Base-by-base conservation (phyloP, 225 moss, liverwort and hornwort species). In the Physcomitrellopsis africana region DNA sequence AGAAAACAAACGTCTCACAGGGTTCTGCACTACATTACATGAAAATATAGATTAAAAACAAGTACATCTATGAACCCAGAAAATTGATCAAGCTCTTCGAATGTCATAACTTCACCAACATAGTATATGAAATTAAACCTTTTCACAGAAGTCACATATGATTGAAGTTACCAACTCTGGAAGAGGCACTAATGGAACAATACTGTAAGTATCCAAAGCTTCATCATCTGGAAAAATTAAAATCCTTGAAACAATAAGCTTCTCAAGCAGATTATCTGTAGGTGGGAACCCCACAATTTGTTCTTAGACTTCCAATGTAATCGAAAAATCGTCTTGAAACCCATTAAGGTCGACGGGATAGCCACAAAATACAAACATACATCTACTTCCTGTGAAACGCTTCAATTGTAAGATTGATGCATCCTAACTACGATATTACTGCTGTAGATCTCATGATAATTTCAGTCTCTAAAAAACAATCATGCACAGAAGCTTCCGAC, bases 11-110 rank as follows among this genome's bases (percentile, higher is more conserved):
- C 15, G 47, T 70, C 44, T 37, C 51, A 48, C 22, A 47, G 24
- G 13, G 44, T 43, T 64, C 81, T 83, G 69, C 81, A 76, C 60
- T 49, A 73, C 41, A 65, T 18, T 10, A 19, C 73, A 62, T 32
- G 13, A 6, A 73, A 59, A 65, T 12, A 70, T 29, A n/a, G 9
- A 29, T 76, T n/a, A 70, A 20, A 26, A 29, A 3, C 11, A 17
- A 51, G 3, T 11, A 67, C 10, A 22, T 9, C 57, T 46, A 59
- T 65, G 1, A 47, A 37, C 32, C 63, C n/a, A 80, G 16, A 16
- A 8, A 69, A 53, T 12, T 7, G 32, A 37, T 44, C 10, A 15
- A 67, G 49, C 51, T 55, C 42, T 60, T 42, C 11, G 1, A 16
- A 56, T 44, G 37, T 37, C 11, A 20, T 46, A 7, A 53, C 46